A percentile compares a stretch with the other conserved stretches of the same genome.
Evolutionary conservation across 2,329 filamentous ascomycete species (phyloP).

Genomic region (Biscogniauxia sp.): DNA sequence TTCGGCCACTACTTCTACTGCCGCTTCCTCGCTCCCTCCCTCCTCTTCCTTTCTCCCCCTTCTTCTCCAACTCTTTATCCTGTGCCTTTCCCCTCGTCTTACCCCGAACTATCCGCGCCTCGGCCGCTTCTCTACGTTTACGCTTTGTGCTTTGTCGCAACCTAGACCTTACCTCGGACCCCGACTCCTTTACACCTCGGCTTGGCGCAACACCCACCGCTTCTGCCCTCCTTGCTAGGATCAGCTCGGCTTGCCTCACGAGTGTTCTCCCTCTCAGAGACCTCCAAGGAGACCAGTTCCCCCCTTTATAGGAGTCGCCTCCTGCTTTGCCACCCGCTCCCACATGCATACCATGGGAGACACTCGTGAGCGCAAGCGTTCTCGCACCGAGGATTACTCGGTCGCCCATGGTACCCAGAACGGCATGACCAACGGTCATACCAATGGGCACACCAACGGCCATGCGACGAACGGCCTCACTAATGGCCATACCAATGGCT

Average conservation of each 20-base stretch:
- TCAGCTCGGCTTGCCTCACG: slow-evolving; percentile 26
- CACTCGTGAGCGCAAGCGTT: slow-evolving; percentile 24
- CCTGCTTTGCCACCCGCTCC: slow-evolving; percentile 12
- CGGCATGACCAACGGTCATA: slow-evolving; percentile 6
- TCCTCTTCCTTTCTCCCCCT: not conserved
- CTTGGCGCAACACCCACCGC: slow-evolving; percentile 9
- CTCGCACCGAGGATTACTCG: slow-evolving; percentile 11
- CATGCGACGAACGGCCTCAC: slow-evolving; percentile 5
- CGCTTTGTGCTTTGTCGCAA: not conserved
- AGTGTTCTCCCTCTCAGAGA: slow-evolving; percentile 9
- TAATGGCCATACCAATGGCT: not conserved
- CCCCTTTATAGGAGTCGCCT: slow-evolving; percentile 4
- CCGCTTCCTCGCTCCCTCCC: not conserved
- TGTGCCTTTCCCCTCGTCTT: not conserved
- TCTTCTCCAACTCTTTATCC: not conserved
- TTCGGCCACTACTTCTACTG: not conserved
- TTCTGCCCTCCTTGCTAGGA: slow-evolving; percentile 23
- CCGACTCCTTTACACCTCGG: slow-evolving; percentile 2
- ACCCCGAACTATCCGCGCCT: not conserved
- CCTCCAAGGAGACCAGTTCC: slow-evolving; percentile 7
- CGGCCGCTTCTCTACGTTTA: not conserved
- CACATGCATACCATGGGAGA: slow-evolving; percentile 25
- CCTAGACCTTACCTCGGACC: not conserved
- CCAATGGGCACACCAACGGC: slow-evolving; percentile 6
- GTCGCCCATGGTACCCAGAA: not conserved